phyloP scores from a whole-genome alignment of 768 basidiomycete genomes.

The Pisolithus sp. region DNA sequence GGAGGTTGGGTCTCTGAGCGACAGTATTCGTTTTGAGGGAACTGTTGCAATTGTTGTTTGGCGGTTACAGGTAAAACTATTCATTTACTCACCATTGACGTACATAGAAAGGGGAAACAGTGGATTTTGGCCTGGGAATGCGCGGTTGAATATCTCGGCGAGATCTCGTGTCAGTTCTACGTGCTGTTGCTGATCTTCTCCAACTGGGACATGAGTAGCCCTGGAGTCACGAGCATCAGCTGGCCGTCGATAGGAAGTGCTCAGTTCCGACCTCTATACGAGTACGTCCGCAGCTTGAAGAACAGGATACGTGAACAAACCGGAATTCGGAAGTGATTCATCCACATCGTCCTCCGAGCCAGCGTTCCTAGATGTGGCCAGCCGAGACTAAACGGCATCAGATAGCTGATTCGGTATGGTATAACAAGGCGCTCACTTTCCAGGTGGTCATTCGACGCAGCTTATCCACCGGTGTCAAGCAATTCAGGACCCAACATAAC shows the following conservation, averaged over 20 bases:
- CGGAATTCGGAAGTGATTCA: slow-evolving; percentile 76
- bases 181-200: slow-evolving; percentile 95
- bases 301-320: slow-evolving; percentile 88
- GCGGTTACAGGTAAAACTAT: not conserved
- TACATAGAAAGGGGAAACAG: slow-evolving; percentile 71
- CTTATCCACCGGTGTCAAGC: slow-evolving; percentile 76
- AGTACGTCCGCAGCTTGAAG: slow-evolving; percentile 92
- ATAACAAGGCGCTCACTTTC: slow-evolving; percentile 54
- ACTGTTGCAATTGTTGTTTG: slow-evolving; percentile 39
- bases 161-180: slow-evolving; percentile 83
- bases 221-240: slow-evolving; percentile 30
- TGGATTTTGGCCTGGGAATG: slow-evolving; percentile 39
- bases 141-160: slow-evolving; percentile 75
- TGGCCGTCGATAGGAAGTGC: not conserved
- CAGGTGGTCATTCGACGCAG: slow-evolving; percentile 92
- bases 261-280: slow-evolving; percentile 58
- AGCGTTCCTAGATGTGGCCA: slow-evolving; percentile 69
- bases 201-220: slow-evolving; percentile 91
- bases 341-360: slow-evolving; percentile 71
- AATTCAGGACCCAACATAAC: slow-evolving; percentile 85
- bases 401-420: not conserved
- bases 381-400: slow-evolving; percentile 48
- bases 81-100: slow-evolving; percentile 57
- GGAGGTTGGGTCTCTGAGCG: slow-evolving; percentile 73
- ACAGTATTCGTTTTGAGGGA: slow-evolving; percentile 74